Evolutionary conservation across 1,139 yeast genomes (phyloP), one percentile per base, ranked within the genome.

Genomic region (Taiozyma sp.): DNA sequence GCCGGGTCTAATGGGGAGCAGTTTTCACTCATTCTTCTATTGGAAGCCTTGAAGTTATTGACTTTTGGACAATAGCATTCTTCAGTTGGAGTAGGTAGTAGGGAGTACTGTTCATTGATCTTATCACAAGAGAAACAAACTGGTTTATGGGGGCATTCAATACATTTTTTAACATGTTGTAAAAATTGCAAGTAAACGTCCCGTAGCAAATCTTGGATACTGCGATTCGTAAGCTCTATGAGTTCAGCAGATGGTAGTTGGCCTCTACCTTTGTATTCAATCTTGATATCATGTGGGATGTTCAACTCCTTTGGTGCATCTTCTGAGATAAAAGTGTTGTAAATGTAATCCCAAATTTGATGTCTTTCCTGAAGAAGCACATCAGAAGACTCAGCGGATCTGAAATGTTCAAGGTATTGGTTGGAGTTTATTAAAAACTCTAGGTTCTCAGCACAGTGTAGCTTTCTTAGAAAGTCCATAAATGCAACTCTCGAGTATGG

Each of bases 401-500:
- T 30, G 14, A 28, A n/a, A 13, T 43, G 14, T 7, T 46, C 40
- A 37, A 58, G 45, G 39, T 49, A 55, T 35, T 51, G 53, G 21
- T 58, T 53, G 16, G 63, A 56, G n/a, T 50, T 47, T 29, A 58
- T 52, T 28, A 61, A 52, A 45, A 61, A 61, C 46, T 61, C 64
- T 30, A 61, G 42, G 51, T 61, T 61, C 48, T 61, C 64, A 26
- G 60, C 54, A 46, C 60, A 59, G 44, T 61, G 64, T 16, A 55
- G 53, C 34, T 50, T 53, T 44, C 55, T 58, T 16, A 59, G 47
- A 41, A 53, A 61, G 34, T 52, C 55, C 40, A 59, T 51, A 47
- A 61, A 61, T 14, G 61, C 56, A 7, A 61, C 62, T 34, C 62
- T 51, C 37, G 63, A 57, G 44, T 52, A 61, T 21, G 64, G 64